Base-by-base conservation (phyloP, 73 alveolate species). In the Stentor coeruleus region DNA sequence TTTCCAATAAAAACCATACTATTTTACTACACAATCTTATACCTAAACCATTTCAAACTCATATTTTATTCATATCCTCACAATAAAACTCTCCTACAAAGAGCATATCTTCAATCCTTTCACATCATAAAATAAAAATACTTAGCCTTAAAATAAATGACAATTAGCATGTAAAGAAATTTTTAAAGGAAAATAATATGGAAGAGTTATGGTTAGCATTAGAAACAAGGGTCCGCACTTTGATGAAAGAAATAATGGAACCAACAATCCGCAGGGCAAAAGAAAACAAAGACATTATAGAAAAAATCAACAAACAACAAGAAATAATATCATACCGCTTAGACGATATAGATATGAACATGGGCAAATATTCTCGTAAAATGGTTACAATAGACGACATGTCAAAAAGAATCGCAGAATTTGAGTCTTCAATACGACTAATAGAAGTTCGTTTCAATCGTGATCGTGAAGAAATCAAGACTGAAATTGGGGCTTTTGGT, bases 191-290 rank as follows among this genome's bases (percentile, higher is more conserved):
- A n/a, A n/a, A n/a, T n/a, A n/a, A n/a, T n/a, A n/a, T n/a, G n/a
- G n/a, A n/a, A n/a, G n/a, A n/a, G n/a, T n/a, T n/a, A n/a, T n/a
- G n/a, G n/a, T n/a, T n/a, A n/a, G 81, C 30, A 14, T n/a, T 66
- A 14, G 81, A 66, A 66, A 66, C 14, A 20, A 20, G 81, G 14
- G 59, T 66, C 15, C 38, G 81, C 15, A 66, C n/a, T 30, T 15
- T 66, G 1, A 57, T 66, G 59, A 66, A 28, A 66, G 81, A 66
- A 1, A 20, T 66, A 0, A 30, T 66, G 0, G 81, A 28, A n/a
- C 81, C 81, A 20, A 66, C 81, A 0, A 36, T 66, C 38, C n/a
- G 81, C n/a, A 57, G 73, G 28, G 15, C 73, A n/a, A n/a, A 57
- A 57, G 73, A 57, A 57, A 57, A 57, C 28, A 57, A 57, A 57